phyloP scores from a whole-genome alignment of 345 rosid species.

The Turnera subulata region DNA sequence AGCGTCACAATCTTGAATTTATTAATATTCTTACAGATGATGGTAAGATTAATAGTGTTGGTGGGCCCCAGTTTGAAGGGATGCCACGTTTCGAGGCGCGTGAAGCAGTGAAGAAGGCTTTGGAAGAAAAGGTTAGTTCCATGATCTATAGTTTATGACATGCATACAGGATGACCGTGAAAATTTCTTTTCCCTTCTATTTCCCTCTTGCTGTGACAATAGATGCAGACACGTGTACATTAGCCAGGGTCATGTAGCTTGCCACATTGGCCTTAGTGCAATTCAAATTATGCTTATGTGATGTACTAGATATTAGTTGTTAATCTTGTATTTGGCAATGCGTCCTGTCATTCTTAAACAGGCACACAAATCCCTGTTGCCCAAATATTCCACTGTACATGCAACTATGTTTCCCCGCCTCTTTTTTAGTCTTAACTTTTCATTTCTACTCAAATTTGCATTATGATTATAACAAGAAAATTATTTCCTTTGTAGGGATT shows the following conservation, averaged over 20 bases:
- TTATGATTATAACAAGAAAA: not conserved
- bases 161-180: no score
- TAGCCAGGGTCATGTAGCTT: no score
- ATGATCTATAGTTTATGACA: no score
- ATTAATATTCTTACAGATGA: slow-evolving; percentile 89
- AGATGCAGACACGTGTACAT: no score
- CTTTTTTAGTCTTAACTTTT: not conserved
- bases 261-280: no score
- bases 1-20: slow-evolving; percentile 74
- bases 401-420: not conserved
- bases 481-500: slow-evolving; percentile 45
- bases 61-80: slow-evolving; percentile 69
- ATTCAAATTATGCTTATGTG: no score
- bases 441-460: not conserved
- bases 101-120: slow-evolving; percentile 68
- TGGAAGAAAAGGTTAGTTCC: slow-evolving; percentile 54
- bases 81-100: slow-evolving; percentile 94
- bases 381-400: not conserved
- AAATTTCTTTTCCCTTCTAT: not conserved
- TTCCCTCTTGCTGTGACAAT: not conserved
- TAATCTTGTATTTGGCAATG: no score
- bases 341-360: no score
- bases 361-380: no score
- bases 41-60: slow-evolving; percentile 80
- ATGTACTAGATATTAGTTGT: no score